Base-by-base conservation (phyloP, 2,329 filamentous ascomycete genomes). In the Claviceps lovelessii region DNA sequence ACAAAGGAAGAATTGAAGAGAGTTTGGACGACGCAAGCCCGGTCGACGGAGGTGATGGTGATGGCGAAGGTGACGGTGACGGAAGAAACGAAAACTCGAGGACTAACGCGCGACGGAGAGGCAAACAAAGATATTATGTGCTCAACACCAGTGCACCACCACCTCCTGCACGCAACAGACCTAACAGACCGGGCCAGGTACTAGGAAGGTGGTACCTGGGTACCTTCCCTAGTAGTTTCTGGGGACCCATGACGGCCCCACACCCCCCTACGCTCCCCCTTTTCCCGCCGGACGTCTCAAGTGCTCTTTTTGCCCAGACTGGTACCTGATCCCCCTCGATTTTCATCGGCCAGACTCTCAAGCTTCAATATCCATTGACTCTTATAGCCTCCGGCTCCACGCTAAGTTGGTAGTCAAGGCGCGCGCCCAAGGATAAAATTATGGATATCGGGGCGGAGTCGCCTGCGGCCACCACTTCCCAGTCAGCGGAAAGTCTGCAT, bases 1-100 rank as follows among this genome's bases (percentile, higher is more conserved):
- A 54, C 31, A 54, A 51, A 53, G 52, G 48, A 59, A 60, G 59
- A 63, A 62, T 41, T 49, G 62, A 64, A 64, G 58, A 57, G 55
- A 59, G 52, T 53, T 50, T 31, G 58, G 52, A 57, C 48, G 55
- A 55, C 42, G 47, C 52, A 29, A 50, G 49, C 19, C 48, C 55
- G 37, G 48, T 54, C 51, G 52, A 52, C 42, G 19, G 37, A 29
- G 33, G 44, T 33, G 35, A 39, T 48, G 28, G 42, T 7, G 49
- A 42, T 37, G 44, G 35, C 15, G 49, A 52, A 17, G 49, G 41
- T 42, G 54, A 52, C 35, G 49, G 41, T 42, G 54, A 52, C 33
- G 44, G 44, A 49, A 44, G 23, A 9, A 33, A 10, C 8, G 23
- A 46, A 41, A n/a, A 41, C 5, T 41, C 17, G 15, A 7, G 37